Evolutionary conservation across 2,329 filamentous ascomycete genomes (phyloP), one percentile per base, ranked within the genome.

Genomic region (Penicillium sp.): DNA sequence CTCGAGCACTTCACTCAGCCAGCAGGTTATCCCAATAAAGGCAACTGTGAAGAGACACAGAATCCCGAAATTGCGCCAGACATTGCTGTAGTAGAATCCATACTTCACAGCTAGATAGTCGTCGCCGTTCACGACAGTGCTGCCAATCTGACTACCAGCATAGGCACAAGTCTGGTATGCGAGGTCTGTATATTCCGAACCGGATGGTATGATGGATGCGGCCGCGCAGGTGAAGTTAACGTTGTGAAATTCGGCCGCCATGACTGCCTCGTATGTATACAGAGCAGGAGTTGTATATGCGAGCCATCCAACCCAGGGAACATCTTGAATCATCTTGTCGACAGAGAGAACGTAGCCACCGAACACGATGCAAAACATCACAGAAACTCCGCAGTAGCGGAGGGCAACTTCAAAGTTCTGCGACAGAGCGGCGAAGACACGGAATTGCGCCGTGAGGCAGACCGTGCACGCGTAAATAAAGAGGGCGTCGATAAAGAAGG

Each of bases 1-100:
- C 32, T 75, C 76, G 58, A 88, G 73, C 0, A 78, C 56, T 58
- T 90, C 86, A 29, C 82, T 83, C 1, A 82, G 80, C 32, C 84
- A 60, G 6, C 83, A 78, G 0, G 85, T 89, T 19, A 87, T 65
- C 3, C 79, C 58, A 13, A 91, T 77, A 60, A 88, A 91, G 4
- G 84, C 76, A 1, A 86, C 70, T 1, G 80, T 77, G 56, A 87
- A 90, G 0, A 82, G 85, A 55, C 88, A 81, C 0, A 90, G 69
- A 3, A 88, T 82, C 13, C 83, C 85, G 59, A 86, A 87, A 62
- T 89, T 87, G 3, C 85, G 79, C 73, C 81, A 83, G 0, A 83
- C 67, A 57, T 83, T 71, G n/a, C 66, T 69, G 26, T 77, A 70
- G 5, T 73, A 72, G 55, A 65, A 68, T 13, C 74, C 72, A 62